Evolutionary conservation across 2,329 filamentous ascomycete species (phyloP), one percentile per base, ranked within the genome.

Genomic region (Zarea fungicola): DNA sequence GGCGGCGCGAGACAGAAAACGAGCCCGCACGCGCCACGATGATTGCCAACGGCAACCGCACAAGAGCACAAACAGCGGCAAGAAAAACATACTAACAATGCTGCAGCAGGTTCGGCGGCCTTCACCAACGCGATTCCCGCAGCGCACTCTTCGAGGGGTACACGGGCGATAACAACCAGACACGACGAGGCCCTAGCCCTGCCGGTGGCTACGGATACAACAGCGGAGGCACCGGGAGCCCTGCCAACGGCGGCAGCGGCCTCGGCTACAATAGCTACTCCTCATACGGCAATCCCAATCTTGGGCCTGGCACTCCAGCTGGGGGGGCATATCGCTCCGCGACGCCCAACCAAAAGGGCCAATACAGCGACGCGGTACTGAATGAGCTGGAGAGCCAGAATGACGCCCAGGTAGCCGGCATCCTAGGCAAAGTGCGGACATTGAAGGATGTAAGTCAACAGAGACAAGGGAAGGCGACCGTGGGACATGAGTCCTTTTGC

Each of bases 371-470:
- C 60, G 87, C 91, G 18, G 89, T 96, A 41, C 78, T 99, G 46
- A 89, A 89, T 64, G 90, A 95, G 70, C 78, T 99, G 52, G 93
- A 99, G 73, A 92, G 87, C 62, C 93, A 99, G 72, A 97, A 97
- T 64, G 91, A 96, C 58, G 77, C 82, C 51, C 85, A 96, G 60
- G 84, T 96, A 10, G 86, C 89, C 53, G 89, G 90, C n/a, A 91
- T 96, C 62, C 78, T 89, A 57, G 87, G 87, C 56, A 96, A 96
- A 69, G 92, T 97, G 52, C 83, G 79, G 72, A 82, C 90, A 73
- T 65, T 97, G 59, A 97, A 96, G 70, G 83, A 90, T 70, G 90
- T 95, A 70, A 64, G 85, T 76, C 57, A n/a, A n/a, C n/a, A n/a
- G n/a, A n/a, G n/a, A n/a, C 39, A 37, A 9, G 10, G 35, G 9